A percentile compares a stretch with the other conserved stretches of the same genome.
phyloP scores from a whole-genome alignment of 495 filamentous ascomycete genomes.

The Podospora pseudocomata region DNA sequence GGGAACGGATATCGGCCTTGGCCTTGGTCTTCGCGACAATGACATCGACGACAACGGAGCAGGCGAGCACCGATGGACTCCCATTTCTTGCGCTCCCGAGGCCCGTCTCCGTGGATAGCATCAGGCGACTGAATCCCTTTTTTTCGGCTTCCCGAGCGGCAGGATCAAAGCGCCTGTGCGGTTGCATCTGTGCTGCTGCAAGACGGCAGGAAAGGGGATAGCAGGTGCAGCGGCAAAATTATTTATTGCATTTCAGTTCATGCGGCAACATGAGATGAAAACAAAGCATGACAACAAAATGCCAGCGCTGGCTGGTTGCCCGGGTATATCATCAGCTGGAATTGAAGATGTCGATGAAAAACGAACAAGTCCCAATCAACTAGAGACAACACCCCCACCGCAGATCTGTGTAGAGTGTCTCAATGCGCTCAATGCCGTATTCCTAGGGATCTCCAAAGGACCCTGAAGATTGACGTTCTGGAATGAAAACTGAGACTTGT shows the following conservation, averaged over 20 bases:
- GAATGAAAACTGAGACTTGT: slow-evolving; percentile 7
- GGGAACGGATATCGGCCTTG: not conserved
- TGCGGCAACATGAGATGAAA: slow-evolving; percentile 20
- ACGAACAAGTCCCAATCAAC: slow-evolving; percentile 5
- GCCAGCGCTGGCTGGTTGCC: slow-evolving; percentile 1
- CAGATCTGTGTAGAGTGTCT: not conserved
- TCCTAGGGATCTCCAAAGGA: slow-evolving; percentile 13
- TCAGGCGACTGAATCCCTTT: not conserved
- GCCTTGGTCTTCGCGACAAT: not conserved
- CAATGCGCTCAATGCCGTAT: slow-evolving; percentile 12
- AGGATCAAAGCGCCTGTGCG: slow-evolving; percentile 9
- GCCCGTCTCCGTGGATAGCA: not conserved
- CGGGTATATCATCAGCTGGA: not conserved
- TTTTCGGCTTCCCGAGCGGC: slow-evolving; percentile 15
- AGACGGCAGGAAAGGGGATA: slow-evolving; percentile 4
- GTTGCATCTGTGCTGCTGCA: slow-evolving; percentile 4
- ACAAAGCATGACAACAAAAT: not conserved
- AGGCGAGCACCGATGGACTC: not conserved
- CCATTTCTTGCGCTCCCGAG: not conserved
- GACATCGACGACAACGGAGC: slow-evolving; percentile 2
- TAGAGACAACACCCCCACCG: slow-evolving; percentile 15
- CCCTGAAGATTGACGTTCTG: slow-evolving; percentile 18
- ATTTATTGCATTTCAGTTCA: slow-evolving; percentile 21
- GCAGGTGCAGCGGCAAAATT: slow-evolving; percentile 32
- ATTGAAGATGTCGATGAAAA: not conserved